A percentile compares a stretch with the other conserved stretches of the same genome.
These are phyloP conservation scores for Brasenia schreberi DNA, from an alignment of 164 flowering plant species.

Conservation along the genomic window DNA sequence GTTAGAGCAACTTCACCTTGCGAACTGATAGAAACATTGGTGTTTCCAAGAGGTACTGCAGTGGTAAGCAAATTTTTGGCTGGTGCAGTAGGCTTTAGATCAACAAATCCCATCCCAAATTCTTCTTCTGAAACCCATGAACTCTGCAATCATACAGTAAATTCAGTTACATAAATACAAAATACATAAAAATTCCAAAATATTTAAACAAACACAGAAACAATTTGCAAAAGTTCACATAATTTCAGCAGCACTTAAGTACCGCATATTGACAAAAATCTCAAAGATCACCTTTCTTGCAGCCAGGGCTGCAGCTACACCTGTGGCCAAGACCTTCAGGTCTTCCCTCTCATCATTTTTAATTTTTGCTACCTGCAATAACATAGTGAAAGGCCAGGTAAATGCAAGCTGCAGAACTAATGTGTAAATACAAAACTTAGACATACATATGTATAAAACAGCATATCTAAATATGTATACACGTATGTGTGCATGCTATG, in stretches of 20 bases:
- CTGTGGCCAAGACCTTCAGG: slow-evolving; percentile 95
- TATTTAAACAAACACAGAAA: too few species aligned
- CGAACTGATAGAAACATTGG: slow-evolving; percentile 25
- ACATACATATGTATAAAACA: not conserved
- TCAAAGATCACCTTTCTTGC: slow-evolving; percentile 58
- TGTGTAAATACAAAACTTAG: not conserved
- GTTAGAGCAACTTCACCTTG: slow-evolving; percentile 35
- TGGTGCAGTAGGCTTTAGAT: slow-evolving; percentile 58
- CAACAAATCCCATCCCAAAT: slow-evolving; percentile 89
- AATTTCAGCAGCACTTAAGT: too few species aligned
- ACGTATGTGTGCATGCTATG: not conserved
- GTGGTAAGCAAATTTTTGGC: slow-evolving; percentile 35
- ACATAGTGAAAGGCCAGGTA: not conserved
- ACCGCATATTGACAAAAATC: not conserved
- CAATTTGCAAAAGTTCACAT: too few species aligned
- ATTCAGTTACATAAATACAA: not conserved
- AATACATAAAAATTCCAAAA: not conserved
- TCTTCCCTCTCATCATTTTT: slow-evolving; percentile 96
- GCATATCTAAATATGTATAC: not conserved
- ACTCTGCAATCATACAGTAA: slow-evolving; percentile 32
- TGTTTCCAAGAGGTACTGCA: slow-evolving; percentile 28
- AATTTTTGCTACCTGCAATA: slow-evolving; percentile 74
- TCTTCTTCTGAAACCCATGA: slow-evolving; percentile 98
- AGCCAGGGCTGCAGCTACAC: slow-evolving; percentile 97
- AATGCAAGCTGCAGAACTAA: not conserved